Evolutionary conservation across 106 monocot genomes (phyloP).

Genomic region (Apostasia ramifera): DNA sequence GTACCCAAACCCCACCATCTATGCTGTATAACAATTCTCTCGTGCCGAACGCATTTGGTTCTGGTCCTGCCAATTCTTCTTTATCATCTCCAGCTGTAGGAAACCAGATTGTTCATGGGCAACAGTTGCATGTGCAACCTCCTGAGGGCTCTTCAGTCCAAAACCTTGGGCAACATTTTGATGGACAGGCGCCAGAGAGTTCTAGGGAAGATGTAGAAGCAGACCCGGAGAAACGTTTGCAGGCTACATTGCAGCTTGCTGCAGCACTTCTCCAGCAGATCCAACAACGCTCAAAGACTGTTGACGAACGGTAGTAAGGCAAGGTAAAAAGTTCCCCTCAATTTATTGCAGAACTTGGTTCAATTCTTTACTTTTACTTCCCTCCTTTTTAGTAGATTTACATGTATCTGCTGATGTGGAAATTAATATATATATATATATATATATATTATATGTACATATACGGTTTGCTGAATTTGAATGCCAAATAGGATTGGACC

Average conservation of each 20-base stretch:
- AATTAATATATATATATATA: no score
- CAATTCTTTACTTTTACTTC: no score
- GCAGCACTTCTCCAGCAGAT: slow-evolving; percentile 92
- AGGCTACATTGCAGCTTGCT: slow-evolving; percentile 90
- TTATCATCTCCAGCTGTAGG: slow-evolving; percentile 7
- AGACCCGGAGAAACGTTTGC: slow-evolving; percentile 84
- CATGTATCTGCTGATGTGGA: no score
- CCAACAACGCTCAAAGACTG: slow-evolving; percentile 69
- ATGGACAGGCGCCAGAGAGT: slow-evolving; percentile 28
- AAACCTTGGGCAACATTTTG: slow-evolving; percentile 8
- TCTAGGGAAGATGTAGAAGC: slow-evolving; percentile 39
- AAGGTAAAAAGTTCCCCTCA: no score
- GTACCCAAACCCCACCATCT: slow-evolving; percentile 2
- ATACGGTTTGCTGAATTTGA: no score
- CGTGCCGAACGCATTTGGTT: no score
- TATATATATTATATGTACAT: no score
- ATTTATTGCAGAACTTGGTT: no score
- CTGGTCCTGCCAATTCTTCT: slow-evolving; percentile 8
- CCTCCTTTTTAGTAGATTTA: neutral
- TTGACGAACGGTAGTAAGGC: neutral
- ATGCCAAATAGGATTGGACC: no score
- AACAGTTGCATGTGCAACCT: slow-evolving; percentile 16
- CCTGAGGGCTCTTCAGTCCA: slow-evolving; percentile 16
- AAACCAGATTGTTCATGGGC: slow-evolving; percentile 12
- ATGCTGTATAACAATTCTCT: neutral